Evolutionary conservation across 805 yeast genomes (phyloP).

Genomic region (Dipodascus albidus): DNA sequence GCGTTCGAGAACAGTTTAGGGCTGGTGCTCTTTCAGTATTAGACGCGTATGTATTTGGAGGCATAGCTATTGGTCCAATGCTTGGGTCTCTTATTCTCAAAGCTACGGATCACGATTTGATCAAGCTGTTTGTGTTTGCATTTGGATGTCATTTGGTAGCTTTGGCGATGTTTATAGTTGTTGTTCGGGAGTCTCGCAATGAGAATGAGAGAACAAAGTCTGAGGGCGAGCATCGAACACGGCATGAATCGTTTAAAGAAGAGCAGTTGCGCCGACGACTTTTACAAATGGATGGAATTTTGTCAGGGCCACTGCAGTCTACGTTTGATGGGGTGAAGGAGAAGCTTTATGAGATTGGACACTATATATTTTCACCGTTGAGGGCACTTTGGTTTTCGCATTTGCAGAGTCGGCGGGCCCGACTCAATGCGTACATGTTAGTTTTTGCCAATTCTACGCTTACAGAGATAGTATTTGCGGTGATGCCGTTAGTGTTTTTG

Average conservation of each 20-base stretch:
- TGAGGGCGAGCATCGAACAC: constrained; percentile 4
- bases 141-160: constrained; percentile 5
- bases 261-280: background rate
- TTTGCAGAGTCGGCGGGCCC: constrained; percentile 5
- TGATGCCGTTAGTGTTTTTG: constrained; percentile 16
- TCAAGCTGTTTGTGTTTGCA: constrained; percentile 8
- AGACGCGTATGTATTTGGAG: constrained; percentile 20
- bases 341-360: background rate
- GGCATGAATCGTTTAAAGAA: background rate
- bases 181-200: constrained; percentile 14
- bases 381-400: constrained; percentile 13
- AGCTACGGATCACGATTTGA: constrained; percentile 4
- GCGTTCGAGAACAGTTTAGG: constrained; percentile 50
- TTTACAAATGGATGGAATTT: too few relatives aligned
- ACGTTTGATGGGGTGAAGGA: background rate
- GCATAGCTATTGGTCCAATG: constrained; percentile 20
- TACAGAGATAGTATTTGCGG: constrained; percentile 10
- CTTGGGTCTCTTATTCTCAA: constrained; percentile 15
- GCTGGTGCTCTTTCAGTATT: constrained; percentile 21
- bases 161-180: constrained; percentile 4
- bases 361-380: constrained; percentile 20
- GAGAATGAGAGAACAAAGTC: constrained; percentile 12
- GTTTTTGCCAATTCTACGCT: constrained; percentile 9
- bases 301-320: too few relatives aligned
- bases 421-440: constrained; percentile 14